Evolutionary conservation across 164 flowering plant genomes (phyloP), one percentile per base, ranked within the genome.

Genomic region (Liriodendron chinense): DNA sequence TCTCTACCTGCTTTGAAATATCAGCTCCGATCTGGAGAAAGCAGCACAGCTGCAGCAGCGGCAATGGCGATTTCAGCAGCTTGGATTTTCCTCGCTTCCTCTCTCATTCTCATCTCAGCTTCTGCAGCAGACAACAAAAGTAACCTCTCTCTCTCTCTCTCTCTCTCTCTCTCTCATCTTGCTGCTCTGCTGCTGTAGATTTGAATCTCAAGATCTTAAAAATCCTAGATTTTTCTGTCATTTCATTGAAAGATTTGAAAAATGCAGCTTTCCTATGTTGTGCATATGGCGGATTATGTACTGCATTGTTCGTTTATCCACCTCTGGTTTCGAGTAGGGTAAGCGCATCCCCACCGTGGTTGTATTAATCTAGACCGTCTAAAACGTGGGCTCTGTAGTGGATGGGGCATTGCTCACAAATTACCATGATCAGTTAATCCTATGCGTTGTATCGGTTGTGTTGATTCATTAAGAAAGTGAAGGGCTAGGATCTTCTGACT

Each of bases 41-140:
- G 24, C 25, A 21, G 18, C 18, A 18, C 18, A 63, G 24, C 22
- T n/a, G 65, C 12, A n/a, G 23, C 65, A 63, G 24, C n/a, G 23
- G 24, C 65, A 22, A 85, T 86, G 89, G 82, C 80, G 68, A 73
- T 68, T 48, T 43, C 69, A 9, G 24, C 71, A 1, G 79, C 78
- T 74, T 26, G 16, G 3, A 16, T 16, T 66, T 9, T 66, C 79
- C 75, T 77, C 82, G 21, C 8, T 80, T 1, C 72, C 64, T 70
- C 79, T 62, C 72, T 83, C 4, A 68, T 83, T 82, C 73, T 82
- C 71, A 25, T 84, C 68, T 80, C 84, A 76, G 84, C 78, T 79
- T 74, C 84, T 69, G 89, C 90, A 24, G 73, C 56, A 66, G 72
- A 59, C 47, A 82, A 76, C 24, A 53, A 53, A 2, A 16, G 59